Conservation (phyloP, 1,284 basidiomycete genomes). For the Heliocybe sulcata region DNA sequence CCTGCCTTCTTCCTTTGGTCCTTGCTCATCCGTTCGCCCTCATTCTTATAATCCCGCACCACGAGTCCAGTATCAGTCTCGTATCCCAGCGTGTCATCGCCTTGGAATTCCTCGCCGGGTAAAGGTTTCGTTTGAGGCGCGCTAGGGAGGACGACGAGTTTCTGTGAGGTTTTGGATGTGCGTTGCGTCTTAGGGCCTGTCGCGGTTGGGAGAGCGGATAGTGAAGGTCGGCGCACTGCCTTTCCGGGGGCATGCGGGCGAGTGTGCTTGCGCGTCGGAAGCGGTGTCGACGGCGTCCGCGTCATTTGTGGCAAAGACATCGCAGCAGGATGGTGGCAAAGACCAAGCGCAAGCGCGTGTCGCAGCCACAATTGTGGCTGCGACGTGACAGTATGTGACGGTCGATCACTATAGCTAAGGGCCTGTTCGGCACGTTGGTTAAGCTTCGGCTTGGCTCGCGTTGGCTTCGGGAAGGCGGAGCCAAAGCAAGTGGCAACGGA, state of each 20-base stretch:
- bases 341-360: too few species aligned
- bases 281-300: not conserved
- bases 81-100: conserved; percentile 51
- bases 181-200: conserved; percentile 54
- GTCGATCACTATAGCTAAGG: too few species aligned
- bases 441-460: too few species aligned
- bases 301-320: not conserved
- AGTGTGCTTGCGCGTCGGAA: not conserved
- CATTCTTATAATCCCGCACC: conserved; percentile 66
- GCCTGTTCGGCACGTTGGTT: too few species aligned
- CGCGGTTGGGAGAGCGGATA: conserved; percentile 26
- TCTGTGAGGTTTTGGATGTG: conserved; percentile 88
- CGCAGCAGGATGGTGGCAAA: too few species aligned
- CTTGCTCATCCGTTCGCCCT: conserved; percentile 77
- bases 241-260: not conserved
- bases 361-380: too few species aligned
- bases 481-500: too few species aligned
- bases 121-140: conserved; percentile 86
- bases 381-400: too few species aligned
- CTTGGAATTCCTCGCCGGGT: conserved; percentile 36
- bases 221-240: conserved; percentile 15
- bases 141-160: conserved; percentile 87
- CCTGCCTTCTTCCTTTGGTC: conserved; percentile 70
- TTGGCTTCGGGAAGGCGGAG: too few species aligned
- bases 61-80: conserved; percentile 51